These are phyloP conservation scores for Nicotiana sylvestris DNA, from an alignment of 257 asterid species.

Conservation along the genomic window DNA sequence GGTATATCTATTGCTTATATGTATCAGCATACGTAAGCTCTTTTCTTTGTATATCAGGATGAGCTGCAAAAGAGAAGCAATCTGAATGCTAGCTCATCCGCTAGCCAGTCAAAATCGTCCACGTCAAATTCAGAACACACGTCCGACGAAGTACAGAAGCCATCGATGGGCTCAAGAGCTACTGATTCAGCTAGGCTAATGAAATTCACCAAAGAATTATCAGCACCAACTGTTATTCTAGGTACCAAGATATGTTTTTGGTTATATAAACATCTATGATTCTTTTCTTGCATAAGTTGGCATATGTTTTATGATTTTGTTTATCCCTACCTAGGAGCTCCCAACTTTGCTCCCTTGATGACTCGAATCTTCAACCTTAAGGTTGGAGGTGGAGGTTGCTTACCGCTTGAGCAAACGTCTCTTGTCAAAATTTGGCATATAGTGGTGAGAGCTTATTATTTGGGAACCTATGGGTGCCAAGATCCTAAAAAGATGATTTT, in stretches of 20 bases:
- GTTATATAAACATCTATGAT: not conserved
- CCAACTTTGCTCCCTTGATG: too few species aligned
- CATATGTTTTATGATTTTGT: not conserved
- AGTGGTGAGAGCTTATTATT: slow-evolving; percentile 4
- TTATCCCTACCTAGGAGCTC: too few species aligned
- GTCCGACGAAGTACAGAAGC: slow-evolving; percentile 52
- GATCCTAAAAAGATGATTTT: not conserved
- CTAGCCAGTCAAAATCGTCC: slow-evolving; percentile 35
- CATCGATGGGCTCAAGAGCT: slow-evolving; percentile 82
- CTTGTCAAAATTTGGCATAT: not conserved
- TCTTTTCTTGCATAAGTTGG: not conserved
- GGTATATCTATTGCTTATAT: not conserved
- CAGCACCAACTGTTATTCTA: slow-evolving; percentile 65
- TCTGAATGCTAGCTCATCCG: slow-evolving; percentile 47
- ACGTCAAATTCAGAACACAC: slow-evolving; percentile 37
- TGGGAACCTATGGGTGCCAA: not conserved
- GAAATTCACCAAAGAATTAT: slow-evolving; percentile 86
- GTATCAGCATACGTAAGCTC: not conserved
- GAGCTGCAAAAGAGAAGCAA: slow-evolving; percentile 50
- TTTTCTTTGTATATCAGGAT: slow-evolving; percentile 44
- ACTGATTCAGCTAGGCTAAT: slow-evolving; percentile 91
- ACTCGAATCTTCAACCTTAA: too few species aligned
- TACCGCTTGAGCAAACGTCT: too few species aligned
- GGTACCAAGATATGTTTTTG: slow-evolving; percentile 39
- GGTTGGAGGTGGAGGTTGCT: too few species aligned